Evolutionary conservation across 805 yeast species (phyloP), one percentile per base, ranked within the genome.

Genomic region (Yarrowia keelungensis): DNA sequence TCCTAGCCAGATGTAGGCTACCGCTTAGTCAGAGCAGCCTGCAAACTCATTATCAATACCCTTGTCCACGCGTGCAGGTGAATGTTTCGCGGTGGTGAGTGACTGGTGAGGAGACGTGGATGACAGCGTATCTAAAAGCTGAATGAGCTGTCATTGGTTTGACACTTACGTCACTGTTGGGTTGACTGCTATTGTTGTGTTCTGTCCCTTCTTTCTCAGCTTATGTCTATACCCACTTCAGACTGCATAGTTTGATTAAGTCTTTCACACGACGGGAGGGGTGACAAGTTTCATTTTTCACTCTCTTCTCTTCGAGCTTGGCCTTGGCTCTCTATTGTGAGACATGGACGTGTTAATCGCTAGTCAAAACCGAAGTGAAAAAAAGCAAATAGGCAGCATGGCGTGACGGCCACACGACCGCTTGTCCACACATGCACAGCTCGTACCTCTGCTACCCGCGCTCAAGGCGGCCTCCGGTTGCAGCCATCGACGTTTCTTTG

Each of bases 21-120:
- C 8, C 1, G 59, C 59, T 53, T 53, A 53, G 36, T 53, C n/a
- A 51, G 56, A 22, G 43, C 32, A 19, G 59, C 59, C 5, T 8
- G 9, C 45, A 14, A 53, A 53, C 56, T 16, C 59, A 38, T 36
- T 53, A 39, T 53, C 59, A 19, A 14, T 14, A 39, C 59, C 59
- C 59, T 53, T 53, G 59, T 39, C n/a, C 45, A 39, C 59, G 59
- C 59, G 59, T 53, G 59, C 59, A 53, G 45, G 59, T 53, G 59
- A 19, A 53, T 39, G 59, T 53, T 53, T 53, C 45, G 59, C 19
- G 59, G 26, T 26, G 32, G 32, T 26, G 32, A 7, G 12, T 9
- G 39, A 38, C 12, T 10, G 39, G 39, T 38, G 39, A 38, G 12
- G 8, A 38, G 46, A 8, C 7, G 46, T 15, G 19, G 46, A 15